Evolutionary conservation across 176 grass and related monocot genomes (phyloP).

Genomic region (Zoysia japonica): DNA sequence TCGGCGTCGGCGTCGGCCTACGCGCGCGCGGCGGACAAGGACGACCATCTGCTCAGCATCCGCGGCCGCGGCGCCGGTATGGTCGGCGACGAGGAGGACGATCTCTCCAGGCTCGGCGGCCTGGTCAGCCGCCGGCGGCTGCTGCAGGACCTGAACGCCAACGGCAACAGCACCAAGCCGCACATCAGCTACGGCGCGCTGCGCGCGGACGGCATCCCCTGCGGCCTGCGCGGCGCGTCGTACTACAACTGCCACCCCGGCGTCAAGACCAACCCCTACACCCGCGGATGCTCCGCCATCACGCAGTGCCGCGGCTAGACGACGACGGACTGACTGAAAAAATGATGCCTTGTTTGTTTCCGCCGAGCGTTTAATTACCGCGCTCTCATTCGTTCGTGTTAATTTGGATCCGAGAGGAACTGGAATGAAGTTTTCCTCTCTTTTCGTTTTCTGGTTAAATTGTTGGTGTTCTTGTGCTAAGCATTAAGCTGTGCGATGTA

Average conservation of each 20-base stretch:
- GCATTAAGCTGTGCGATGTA: neutral
- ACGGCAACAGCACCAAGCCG: neutral
- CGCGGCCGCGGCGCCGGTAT: too few relatives aligned
- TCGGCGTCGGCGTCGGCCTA: constrained; percentile 11
- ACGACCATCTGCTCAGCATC: neutral
- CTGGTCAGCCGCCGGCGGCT: neutral
- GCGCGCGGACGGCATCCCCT: constrained; percentile 14
- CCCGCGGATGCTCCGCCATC: constrained; percentile 58
- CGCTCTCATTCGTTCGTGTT: neutral
- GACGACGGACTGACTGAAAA: too few relatives aligned
- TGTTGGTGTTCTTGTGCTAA: neutral
- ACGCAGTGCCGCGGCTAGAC: constrained; percentile 49
- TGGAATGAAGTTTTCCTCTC: neutral
- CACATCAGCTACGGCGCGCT: constrained; percentile 75
- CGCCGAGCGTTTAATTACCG: neutral
- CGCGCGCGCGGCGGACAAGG: neutral
- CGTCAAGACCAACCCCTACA: constrained; percentile 62
- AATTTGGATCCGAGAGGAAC: neutral
- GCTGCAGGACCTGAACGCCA: constrained; percentile 14
- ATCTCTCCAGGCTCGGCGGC: neutral
- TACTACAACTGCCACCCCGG: constrained; percentile 79
- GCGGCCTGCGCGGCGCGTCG: constrained; percentile 47
- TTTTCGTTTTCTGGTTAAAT: neutral
- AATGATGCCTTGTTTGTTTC: neutral
- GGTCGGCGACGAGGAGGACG: neutral